These are phyloP conservation scores for Candida peoriensis DNA, from an alignment of 805 yeast genomes.

Conservation along the genomic window DNA sequence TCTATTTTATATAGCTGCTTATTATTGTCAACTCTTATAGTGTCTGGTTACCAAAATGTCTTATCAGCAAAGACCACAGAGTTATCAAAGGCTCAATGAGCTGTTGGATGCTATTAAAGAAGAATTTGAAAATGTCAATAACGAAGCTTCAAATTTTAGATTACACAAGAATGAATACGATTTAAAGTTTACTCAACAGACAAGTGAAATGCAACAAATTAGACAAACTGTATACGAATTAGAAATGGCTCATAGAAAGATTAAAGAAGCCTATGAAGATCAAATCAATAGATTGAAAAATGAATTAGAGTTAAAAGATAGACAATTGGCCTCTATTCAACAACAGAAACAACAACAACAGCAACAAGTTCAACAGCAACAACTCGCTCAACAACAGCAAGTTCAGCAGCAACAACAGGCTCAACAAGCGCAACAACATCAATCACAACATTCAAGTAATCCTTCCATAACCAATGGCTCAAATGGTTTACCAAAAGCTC, in stretches of 20 bases:
- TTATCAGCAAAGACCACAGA: constrained; percentile 26
- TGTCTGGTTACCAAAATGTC: constrained; percentile 15
- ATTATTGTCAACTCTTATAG: not conserved
- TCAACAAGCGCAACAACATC: constrained; percentile 14
- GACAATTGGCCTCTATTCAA: constrained; percentile 40
- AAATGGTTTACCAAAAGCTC: constrained; percentile 22
- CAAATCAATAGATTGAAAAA: constrained; percentile 82
- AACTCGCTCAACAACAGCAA: constrained; percentile 14
- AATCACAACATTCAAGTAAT: constrained; percentile 19
- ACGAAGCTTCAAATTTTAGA: constrained; percentile 80
- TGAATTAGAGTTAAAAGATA: constrained; percentile 78
- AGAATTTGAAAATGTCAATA: constrained; percentile 80
- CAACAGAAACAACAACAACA: constrained; percentile 39
- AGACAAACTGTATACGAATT: constrained; percentile 91
- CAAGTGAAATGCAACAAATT: constrained; percentile 88
- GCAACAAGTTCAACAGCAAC: constrained; percentile 15
- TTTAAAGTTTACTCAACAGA: constrained; percentile 83
- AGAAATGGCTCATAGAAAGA: constrained; percentile 89
- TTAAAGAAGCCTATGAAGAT: constrained; percentile 94
- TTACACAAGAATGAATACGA: constrained; percentile 93
- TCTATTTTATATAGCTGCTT: not conserved
- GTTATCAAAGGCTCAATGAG: constrained; percentile 52
- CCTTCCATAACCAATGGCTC: constrained; percentile 21
- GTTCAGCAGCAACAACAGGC: constrained; percentile 9
- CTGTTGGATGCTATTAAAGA: constrained; percentile 86